Conservation (phyloP, 164 flowering plant species). For the Macadamia tetraphylla region DNA sequence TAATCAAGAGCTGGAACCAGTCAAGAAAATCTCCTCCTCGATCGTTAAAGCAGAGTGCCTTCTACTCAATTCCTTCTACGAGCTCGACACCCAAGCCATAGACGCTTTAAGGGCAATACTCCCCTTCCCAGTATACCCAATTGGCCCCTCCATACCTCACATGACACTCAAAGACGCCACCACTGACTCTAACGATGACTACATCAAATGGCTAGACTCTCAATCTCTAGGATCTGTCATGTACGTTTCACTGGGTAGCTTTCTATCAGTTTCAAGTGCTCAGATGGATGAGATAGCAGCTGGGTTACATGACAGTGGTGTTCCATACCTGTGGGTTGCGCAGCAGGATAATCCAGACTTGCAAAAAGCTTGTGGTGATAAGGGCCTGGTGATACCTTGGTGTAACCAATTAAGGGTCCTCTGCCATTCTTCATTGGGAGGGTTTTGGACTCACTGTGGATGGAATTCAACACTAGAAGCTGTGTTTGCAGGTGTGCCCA, state of each 20-base stretch:
- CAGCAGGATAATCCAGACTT: conserved; percentile 27
- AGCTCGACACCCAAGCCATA: conserved; percentile 30
- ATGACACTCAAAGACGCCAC: neutral
- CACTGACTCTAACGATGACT: neutral
- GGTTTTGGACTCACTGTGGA: conserved; percentile 70
- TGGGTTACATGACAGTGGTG: conserved; percentile 30
- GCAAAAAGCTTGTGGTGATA: conserved; percentile 24
- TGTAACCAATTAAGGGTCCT: conserved; percentile 65
- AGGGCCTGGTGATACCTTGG: conserved; percentile 55
- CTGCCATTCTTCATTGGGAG: conserved; percentile 52
- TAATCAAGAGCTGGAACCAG: conserved; percentile 1
- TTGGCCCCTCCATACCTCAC: conserved; percentile 34
- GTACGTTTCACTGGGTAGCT: conserved; percentile 44
- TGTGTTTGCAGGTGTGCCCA: conserved; percentile 44
- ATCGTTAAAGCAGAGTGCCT: conserved; percentile 31
- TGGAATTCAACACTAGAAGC: conserved; percentile 61
- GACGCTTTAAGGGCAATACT: conserved; percentile 19
- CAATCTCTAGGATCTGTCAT: conserved; percentile 35
- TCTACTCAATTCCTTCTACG: conserved; percentile 26
- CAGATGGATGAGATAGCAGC: conserved; percentile 35
- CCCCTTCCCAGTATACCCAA: conserved; percentile 23
- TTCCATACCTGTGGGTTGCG: conserved; percentile 36
- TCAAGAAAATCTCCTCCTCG: conserved; percentile 5
- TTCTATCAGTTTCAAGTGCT: conserved; percentile 18
- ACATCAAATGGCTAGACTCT: conserved; percentile 39